Evolutionary conservation across 2,329 filamentous ascomycete genomes (phyloP).

Genomic region (Coniochaeta ligniaria): DNA sequence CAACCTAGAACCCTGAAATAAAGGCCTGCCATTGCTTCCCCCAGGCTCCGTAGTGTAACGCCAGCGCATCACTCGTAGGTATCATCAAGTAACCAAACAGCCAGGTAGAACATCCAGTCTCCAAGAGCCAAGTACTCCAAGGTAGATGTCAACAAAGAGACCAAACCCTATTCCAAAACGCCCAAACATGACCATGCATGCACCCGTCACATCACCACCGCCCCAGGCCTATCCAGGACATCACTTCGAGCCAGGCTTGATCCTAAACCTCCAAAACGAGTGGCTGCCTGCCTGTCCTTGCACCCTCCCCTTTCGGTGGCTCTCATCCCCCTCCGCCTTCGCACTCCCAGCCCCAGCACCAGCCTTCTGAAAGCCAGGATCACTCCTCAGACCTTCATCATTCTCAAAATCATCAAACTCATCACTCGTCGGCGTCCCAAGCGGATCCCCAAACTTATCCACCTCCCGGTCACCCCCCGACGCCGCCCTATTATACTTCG

Average conservation of each 20-base stretch:
- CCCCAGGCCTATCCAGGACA: not conserved
- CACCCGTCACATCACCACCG: not conserved
- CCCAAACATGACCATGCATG: not conserved
- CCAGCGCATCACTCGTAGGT: not conserved
- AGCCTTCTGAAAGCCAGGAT: conserved; percentile 26
- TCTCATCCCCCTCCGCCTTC: conserved; percentile 3
- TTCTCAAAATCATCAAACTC: conserved; percentile 34
- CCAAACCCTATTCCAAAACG: not conserved
- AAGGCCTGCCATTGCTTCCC: not conserved
- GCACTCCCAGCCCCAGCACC: conserved; percentile 6
- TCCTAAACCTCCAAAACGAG: not conserved
- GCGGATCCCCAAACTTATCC: conserved; percentile 8
- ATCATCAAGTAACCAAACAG: not conserved
- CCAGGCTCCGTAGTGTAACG: not conserved
- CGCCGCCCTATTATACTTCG: not conserved
- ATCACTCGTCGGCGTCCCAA: conserved; percentile 4
- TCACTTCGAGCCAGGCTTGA: not conserved
- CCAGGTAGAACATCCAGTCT: not conserved
- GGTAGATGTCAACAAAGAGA: not conserved
- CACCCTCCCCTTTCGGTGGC: conserved; percentile 1
- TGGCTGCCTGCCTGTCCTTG: not conserved
- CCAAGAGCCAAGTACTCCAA: not conserved
- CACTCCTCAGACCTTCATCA: conserved; percentile 39
- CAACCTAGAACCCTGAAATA: not conserved
- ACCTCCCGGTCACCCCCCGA: not conserved